Base-by-base conservation (phyloP, 2,329 filamentous ascomycete species). In the Colletotrichum phormii region DNA sequence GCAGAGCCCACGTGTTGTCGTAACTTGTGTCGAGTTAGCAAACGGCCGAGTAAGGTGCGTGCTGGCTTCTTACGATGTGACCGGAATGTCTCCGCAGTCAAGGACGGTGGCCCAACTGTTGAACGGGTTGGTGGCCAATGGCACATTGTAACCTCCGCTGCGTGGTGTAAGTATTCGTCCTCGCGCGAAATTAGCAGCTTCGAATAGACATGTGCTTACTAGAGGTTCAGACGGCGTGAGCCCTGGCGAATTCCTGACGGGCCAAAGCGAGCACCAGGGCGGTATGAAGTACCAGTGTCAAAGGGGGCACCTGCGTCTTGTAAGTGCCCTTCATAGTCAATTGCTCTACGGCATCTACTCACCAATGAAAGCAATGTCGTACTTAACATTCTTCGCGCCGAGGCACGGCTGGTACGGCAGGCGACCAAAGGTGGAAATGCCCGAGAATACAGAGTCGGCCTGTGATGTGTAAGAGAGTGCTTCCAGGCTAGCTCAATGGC, bases 121-220 rank as follows among this genome's bases (percentile, higher is more conserved):
- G 85, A 97, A 97, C 0, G 94, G 93, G 81, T 97, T 96, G 26
- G 92, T 92, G 33, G 89, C 86, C 15, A 97, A 85, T 0, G 94
- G 94, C 5, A 97, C 94, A 77, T 97, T 97, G 82, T 97, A 97
- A 5, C 94, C 94, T 77, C 94, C 94, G 80, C 94, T 96, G n/a
- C 6, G 12, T 94, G 18, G 3, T 31, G 59, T 69, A 26, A 72
- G 64, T 15, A 8, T 57, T 42, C 69, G 42, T 67, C 65, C 51
- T 67, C 42, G 15, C 42, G 7, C 42, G 7, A 3, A n/a, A 49
- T 68, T 61, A 58, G 31, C 22, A 24, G 7, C 8, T 18, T 9
- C 81, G 78, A 79, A 82, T 84, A 13, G 71, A 46, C 62, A 62
- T 67, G 74, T 46, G 88, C 91, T 78, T 91, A 95, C 93, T 97